Conservation (phyloP, 2,329 filamentous ascomycete genomes). For the Venturia nashicola region DNA sequence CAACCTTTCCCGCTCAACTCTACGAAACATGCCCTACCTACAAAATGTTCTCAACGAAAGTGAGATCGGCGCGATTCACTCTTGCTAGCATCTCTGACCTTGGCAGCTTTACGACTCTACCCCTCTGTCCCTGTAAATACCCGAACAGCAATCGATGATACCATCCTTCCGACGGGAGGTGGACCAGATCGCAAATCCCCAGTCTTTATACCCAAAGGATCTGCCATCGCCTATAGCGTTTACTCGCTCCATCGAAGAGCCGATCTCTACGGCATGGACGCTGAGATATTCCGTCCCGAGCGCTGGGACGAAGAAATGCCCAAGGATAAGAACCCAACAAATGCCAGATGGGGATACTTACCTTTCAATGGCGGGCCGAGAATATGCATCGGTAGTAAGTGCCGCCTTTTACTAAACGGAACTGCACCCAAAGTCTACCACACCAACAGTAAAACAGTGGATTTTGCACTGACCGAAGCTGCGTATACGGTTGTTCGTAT, state of each 20-base stretch:
- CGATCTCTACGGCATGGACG: conserved; percentile 36
- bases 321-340: conserved; percentile 16
- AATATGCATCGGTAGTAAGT: conserved; percentile 39
- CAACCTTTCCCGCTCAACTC: conserved; percentile 44
- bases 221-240: conserved; percentile 33
- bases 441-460: neutral
- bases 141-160: conserved; percentile 33
- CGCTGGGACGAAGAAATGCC: conserved; percentile 38
- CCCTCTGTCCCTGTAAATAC: conserved; percentile 39
- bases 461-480: conserved; percentile 37
- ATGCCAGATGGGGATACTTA: conserved; percentile 31
- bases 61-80: conserved; percentile 18
- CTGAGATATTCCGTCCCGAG: conserved; percentile 33
- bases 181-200: conserved; percentile 32
- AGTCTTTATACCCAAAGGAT: conserved; percentile 30
- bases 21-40: conserved; percentile 85
- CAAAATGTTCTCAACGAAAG: conserved; percentile 48
- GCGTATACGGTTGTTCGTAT: conserved; percentile 34
- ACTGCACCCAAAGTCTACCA: neutral
- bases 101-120: conserved; percentile 35
- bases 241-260: conserved; percentile 36
- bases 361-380: conserved; percentile 37
- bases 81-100: neutral
- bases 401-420: neutral
- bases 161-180: conserved; percentile 34